phyloP scores from a whole-genome alignment of 148 eudicot species.

The Diospyros kaki region DNA sequence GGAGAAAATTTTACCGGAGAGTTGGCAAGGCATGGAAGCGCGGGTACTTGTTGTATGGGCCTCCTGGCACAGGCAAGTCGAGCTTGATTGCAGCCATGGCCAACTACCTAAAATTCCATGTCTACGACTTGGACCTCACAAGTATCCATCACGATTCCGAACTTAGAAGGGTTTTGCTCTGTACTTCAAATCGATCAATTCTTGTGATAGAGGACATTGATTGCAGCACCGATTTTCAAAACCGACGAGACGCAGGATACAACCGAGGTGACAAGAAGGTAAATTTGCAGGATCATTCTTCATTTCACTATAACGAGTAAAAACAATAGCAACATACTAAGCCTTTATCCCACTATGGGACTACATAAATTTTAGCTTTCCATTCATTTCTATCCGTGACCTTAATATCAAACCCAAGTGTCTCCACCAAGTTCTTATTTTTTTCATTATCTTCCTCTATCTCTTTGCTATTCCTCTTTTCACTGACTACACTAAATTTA shows the following conservation, averaged over 20 bases:
- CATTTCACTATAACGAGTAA: too few species aligned
- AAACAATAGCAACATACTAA: too few species aligned
- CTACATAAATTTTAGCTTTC: too few species aligned
- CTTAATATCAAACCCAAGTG: too few species aligned
- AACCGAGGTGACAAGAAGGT: too few species aligned
- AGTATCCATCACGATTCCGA: slow-evolving; percentile 4
- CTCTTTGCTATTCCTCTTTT: too few species aligned
- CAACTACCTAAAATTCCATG: slow-evolving; percentile 19
- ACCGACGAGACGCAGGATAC: slow-evolving; percentile 6
- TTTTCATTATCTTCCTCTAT: too few species aligned
- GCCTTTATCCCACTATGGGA: too few species aligned
- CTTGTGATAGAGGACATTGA: slow-evolving; percentile 28
- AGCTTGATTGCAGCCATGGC: slow-evolving; percentile 30
- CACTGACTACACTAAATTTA: too few species aligned
- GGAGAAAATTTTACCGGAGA: slow-evolving; percentile 17
- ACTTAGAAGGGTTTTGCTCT: slow-evolving; percentile 10
- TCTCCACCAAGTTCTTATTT: too few species aligned
- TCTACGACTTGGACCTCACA: slow-evolving; percentile 19
- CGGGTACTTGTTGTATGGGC: slow-evolving; percentile 27
- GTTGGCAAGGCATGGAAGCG: slow-evolving; percentile 26
- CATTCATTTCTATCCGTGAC: too few species aligned
- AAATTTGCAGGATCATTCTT: too few species aligned
- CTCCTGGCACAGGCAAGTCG: slow-evolving; percentile 28
- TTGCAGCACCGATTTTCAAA: slow-evolving; percentile 15
- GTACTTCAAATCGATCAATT: slow-evolving; percentile 14